These are phyloP conservation scores for Xylaria sp. DNA, from an alignment of 2,329 filamentous ascomycete genomes.

Conservation along the genomic window DNA sequence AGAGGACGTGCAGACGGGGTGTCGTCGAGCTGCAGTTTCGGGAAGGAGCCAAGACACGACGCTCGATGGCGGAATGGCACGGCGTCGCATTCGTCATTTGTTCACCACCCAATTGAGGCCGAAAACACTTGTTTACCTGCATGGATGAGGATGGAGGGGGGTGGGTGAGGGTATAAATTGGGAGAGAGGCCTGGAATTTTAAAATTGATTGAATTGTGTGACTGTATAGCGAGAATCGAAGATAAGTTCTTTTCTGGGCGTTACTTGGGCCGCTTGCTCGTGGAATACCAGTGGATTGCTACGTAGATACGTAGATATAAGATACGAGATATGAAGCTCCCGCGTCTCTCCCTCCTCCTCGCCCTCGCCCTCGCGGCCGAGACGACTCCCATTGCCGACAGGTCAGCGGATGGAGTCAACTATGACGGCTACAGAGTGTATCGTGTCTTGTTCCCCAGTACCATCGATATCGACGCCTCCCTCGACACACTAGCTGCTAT, in stretches of 20 bases:
- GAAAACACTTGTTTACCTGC: background rate
- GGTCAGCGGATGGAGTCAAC: slow-evolving; percentile 35
- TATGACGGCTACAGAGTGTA: slow-evolving; percentile 52
- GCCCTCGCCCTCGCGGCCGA: slow-evolving; percentile 12
- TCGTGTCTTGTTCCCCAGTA: slow-evolving; percentile 42
- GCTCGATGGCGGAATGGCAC: slow-evolving; percentile 26
- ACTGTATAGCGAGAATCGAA: background rate
- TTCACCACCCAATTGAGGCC: background rate
- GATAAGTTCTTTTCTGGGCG: too few species aligned
- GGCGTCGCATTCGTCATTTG: slow-evolving; percentile 32
- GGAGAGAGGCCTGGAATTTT: too few species aligned
- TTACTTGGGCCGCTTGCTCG: too few species aligned
- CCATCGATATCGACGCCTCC: slow-evolving; percentile 36
- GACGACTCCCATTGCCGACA: background rate
- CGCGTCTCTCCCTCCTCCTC: slow-evolving; percentile 24
- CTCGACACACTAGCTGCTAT: slow-evolving; percentile 42
- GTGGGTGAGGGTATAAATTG: background rate
- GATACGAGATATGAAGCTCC: slow-evolving; percentile 37
- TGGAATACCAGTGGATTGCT: background rate
- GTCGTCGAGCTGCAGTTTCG: slow-evolving; percentile 30
- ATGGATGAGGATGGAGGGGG: background rate
- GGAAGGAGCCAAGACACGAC: slow-evolving; percentile 40
- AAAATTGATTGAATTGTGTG: background rate
- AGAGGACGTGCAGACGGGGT: slow-evolving; percentile 14
- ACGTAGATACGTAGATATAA: background rate